Evolutionary conservation across 148 eudicot species (phyloP).

Genomic region (Silene uniflora): DNA sequence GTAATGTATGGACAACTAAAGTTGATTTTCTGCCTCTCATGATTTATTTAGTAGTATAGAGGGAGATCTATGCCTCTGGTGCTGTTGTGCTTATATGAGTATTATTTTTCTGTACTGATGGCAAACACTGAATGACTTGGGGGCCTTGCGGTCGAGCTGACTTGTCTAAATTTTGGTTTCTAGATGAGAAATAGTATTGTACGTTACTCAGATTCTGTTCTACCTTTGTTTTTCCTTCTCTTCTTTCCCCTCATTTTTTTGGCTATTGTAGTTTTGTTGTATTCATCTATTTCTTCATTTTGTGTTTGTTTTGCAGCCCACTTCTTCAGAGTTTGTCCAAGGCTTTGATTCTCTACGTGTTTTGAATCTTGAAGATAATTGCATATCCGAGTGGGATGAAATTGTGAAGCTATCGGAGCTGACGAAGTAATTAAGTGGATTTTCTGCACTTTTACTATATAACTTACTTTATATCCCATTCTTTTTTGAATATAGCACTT

Average conservation of each 20-base stretch:
- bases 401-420: conserved; percentile 67
- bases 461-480: background rate
- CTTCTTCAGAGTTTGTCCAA: conserved; percentile 51
- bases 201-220: background rate
- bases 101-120: background rate
- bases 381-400: conserved; percentile 78
- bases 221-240: background rate
- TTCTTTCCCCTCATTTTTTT: background rate
- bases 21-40: background rate
- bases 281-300: background rate
- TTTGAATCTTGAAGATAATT: conserved; percentile 82
- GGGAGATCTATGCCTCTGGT: background rate
- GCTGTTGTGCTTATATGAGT: background rate
- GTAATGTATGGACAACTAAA: background rate
- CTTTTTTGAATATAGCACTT: background rate
- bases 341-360: conserved; percentile 65
- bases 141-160: too few relatives aligned
- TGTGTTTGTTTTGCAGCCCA: conserved; percentile 38
- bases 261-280: background rate
- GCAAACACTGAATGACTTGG: background rate
- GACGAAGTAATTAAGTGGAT: conserved; percentile 33
- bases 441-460: background rate
- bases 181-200: background rate
- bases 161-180: background rate
- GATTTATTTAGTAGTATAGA: background rate